Percentiles rank a stretch among this genome's conserved stretches.
These are phyloP conservation scores for Canavalia ensiformis DNA, from an alignment of 306 rosid genomes.

Conservation along the genomic window DNA sequence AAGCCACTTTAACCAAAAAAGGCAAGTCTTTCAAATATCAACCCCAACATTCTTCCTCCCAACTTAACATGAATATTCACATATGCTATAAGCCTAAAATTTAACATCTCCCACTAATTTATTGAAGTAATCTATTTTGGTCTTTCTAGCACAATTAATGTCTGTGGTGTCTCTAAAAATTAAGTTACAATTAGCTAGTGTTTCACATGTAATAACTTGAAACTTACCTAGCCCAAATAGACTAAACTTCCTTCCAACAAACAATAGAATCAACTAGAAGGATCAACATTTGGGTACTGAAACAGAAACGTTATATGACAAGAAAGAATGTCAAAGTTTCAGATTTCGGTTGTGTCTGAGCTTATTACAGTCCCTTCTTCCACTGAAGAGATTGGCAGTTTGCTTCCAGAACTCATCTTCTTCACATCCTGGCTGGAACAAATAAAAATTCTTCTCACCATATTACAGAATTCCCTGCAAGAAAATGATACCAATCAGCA, in stretches of 20 bases:
- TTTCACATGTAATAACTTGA: slow-evolving; percentile 53
- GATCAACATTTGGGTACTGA: slow-evolving; percentile 44
- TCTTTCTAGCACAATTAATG: slow-evolving; percentile 40
- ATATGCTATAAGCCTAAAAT: slow-evolving; percentile 48
- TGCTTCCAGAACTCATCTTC: slow-evolving; percentile 77
- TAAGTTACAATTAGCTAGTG: slow-evolving; percentile 68
- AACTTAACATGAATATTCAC: slow-evolving; percentile 51
- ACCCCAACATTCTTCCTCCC: slow-evolving; percentile 36
- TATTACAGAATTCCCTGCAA: slow-evolving; percentile 87
- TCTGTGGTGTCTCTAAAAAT: slow-evolving; percentile 57
- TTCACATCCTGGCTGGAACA: slow-evolving; percentile 85
- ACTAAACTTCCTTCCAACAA: slow-evolving; percentile 56
- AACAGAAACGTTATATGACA: slow-evolving; percentile 22
- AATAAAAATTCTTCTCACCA: slow-evolving; percentile 88
- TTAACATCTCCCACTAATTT: slow-evolving; percentile 47
- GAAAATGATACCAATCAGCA: slow-evolving; percentile 5
- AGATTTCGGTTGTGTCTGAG: slow-evolving; percentile 69
- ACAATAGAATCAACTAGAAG: slow-evolving; percentile 52
- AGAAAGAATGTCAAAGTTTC: slow-evolving; percentile 45
- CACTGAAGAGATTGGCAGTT: slow-evolving; percentile 59
- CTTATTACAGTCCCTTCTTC: slow-evolving; percentile 78
- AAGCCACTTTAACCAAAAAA: slow-evolving; percentile 13
- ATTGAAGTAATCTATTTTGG: slow-evolving; percentile 43
- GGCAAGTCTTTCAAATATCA: slow-evolving; percentile 35
- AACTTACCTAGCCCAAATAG: slow-evolving; percentile 55